These are phyloP conservation scores for Brettanomyces sp. DNA, from an alignment of 805 yeast genomes.

Conservation along the genomic window DNA sequence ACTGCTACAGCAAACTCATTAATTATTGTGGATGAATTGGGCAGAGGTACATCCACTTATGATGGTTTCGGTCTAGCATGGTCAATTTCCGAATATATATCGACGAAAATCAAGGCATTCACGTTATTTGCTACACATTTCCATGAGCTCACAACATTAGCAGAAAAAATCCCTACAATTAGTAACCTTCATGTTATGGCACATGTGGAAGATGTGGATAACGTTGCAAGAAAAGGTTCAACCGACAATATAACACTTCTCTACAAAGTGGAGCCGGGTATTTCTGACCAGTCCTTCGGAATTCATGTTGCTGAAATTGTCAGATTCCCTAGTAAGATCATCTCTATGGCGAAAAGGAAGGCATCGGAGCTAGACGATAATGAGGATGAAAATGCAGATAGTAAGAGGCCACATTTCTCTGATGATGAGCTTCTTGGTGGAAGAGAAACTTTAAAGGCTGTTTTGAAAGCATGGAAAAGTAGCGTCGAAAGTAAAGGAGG, in stretches of 20 bases:
- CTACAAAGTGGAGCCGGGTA: constrained; percentile 94
- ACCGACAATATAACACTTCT: constrained; percentile 72
- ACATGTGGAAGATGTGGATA: constrained; percentile 46
- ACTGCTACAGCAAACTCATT: constrained; percentile 72
- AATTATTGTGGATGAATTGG: constrained; percentile 88
- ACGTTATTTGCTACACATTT: constrained; percentile 94
- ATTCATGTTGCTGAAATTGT: constrained; percentile 96
- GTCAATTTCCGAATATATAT: constrained; percentile 85
- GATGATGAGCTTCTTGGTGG: constrained; percentile 47
- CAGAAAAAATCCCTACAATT: constrained; percentile 55
- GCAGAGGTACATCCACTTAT: constrained; percentile 89
- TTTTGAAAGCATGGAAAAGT: constrained; percentile 47
- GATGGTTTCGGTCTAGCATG: constrained; percentile 98
- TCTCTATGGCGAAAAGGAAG: constrained; percentile 91
- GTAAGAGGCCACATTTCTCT: constrained; percentile 42
- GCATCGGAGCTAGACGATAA: constrained; percentile 72
- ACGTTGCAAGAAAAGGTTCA: constrained; percentile 23
- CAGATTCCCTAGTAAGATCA: constrained; percentile 81
- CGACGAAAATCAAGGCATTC: constrained; percentile 62
- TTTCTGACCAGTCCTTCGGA: constrained; percentile 93
- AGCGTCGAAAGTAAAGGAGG: constrained; percentile 34
- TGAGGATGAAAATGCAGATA: constrained; percentile 24
- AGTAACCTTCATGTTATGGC: constrained; percentile 89
- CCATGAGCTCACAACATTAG: constrained; percentile 82
- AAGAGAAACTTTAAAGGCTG: constrained; percentile 36